Conservation (phyloP, 306 rosid genomes). For the Prunus salicina region DNA sequence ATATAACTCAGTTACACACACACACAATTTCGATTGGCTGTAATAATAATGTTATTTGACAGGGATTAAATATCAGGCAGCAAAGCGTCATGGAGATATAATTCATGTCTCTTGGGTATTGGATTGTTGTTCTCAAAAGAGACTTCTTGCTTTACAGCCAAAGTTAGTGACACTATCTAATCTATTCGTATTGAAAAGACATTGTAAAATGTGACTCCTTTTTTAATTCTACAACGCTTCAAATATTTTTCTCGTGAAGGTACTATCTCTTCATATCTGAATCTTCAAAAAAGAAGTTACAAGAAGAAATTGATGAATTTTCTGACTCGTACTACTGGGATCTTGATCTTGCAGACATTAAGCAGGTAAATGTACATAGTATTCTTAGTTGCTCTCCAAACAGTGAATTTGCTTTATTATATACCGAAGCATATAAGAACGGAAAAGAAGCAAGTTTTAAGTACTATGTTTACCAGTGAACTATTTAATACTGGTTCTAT, state of each 20-base stretch:
- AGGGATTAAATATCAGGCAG: conserved; percentile 90
- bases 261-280: conserved; percentile 73
- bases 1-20: neutral
- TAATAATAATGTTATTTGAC: conserved; percentile 27
- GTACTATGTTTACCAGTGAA: neutral
- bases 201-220: conserved; percentile 7
- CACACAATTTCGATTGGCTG: conserved; percentile 5
- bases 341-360: conserved; percentile 66
- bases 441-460: neutral
- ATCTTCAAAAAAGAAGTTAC: conserved; percentile 65
- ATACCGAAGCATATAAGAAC: neutral
- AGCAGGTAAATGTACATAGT: conserved; percentile 50
- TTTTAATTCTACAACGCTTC: conserved; percentile 25
- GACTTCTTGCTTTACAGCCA: conserved; percentile 63
- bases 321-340: conserved; percentile 82
- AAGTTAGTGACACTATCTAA: conserved; percentile 51
- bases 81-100: conserved; percentile 72
- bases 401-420: neutral
- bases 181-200: conserved; percentile 8
- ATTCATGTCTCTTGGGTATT: conserved; percentile 76
- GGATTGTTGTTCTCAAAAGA: conserved; percentile 70
- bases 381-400: neutral
- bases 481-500: neutral
- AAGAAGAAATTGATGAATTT: conserved; percentile 81
- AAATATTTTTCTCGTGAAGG: conserved; percentile 34